phyloP scores from a whole-genome alignment of 176 grass and related monocot genomes.

The Alloteropsis semialata region DNA sequence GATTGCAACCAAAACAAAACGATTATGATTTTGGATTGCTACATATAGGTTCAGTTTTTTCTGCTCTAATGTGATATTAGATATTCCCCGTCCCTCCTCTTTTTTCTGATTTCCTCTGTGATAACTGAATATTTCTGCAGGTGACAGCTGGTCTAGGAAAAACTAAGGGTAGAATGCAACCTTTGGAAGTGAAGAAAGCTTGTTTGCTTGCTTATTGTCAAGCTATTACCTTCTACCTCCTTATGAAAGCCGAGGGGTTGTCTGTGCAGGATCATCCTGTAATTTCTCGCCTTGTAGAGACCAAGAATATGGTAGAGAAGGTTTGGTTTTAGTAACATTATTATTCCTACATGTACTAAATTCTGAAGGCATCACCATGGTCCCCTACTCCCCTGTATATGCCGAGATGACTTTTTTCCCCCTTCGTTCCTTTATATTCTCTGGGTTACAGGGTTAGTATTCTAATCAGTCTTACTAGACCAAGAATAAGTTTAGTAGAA shows the following conservation, averaged over 20 bases:
- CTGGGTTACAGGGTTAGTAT: background rate
- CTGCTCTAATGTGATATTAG: background rate
- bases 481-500: background rate
- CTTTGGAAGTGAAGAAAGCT: slow-evolving; percentile 67
- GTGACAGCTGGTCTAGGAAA: slow-evolving; percentile 28
- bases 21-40: background rate
- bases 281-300: slow-evolving; percentile 81
- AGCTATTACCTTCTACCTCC: slow-evolving; percentile 92
- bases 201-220: slow-evolving; percentile 81
- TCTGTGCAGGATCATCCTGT: slow-evolving; percentile 87
- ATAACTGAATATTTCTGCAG: slow-evolving; percentile 47
- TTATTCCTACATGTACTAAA: background rate
- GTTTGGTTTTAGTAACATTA: slow-evolving; percentile 25
- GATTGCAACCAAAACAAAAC: background rate
- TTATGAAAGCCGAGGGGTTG: slow-evolving; percentile 87
- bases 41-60: background rate
- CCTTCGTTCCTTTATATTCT: background rate
- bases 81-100: background rate
- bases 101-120: background rate
- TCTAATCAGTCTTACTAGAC: background rate
- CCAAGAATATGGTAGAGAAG: slow-evolving; percentile 84
- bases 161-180: slow-evolving; percentile 44
- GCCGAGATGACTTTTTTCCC: background rate
- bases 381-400: background rate
- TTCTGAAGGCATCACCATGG: background rate